Base-by-base conservation (phyloP, 768 basidiomycete species). In the Rhodotorula kratochvilovae region DNA sequence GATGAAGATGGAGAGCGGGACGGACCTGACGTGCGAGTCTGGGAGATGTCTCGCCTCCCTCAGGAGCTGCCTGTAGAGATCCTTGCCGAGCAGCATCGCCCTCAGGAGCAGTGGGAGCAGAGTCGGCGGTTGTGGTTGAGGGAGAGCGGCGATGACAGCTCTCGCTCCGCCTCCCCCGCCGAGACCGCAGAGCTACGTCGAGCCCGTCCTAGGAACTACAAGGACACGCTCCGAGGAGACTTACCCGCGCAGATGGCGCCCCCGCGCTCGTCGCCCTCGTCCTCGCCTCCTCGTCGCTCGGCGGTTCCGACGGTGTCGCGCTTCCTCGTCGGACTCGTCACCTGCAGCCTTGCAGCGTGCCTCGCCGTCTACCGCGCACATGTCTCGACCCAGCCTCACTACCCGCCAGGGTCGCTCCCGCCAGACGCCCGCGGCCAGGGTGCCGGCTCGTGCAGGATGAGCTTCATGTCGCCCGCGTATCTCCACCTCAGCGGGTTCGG, bases 401-500 rank as follows among this genome's bases (percentile, higher is more conserved):
- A 78, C 53, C 78, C 77, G 21, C 58, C 72, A 10, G 68, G 66
- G 8, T 80, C 79, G 64, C 59, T 75, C 3, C 58, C 74, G 10
- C 8, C 19, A 3, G 72, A 58, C 19, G 68, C 71, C 1, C 57
- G 71, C 13, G 75, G 75, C 1, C 51, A 45, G 8, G 70, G 70
- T 11, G 71, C 69, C 1, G 76, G 76, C 13, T 36, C 67, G 6
- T 97, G 93, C 81, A 86, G 89, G 48, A 97, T 97, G 93, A 92
- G 91, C 63, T 93, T 87, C 84, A 96, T 95, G 93, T 90, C 87
- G 6, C 94, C 94, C 5, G 89, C 90, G 1, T 98, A 98, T 80
- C 80, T 91, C 27, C 84, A 87, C 45, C 88, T 95, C 74, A 78
- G 84, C 15, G 84, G 83, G 48, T 88, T 93, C 75, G 84, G 91